These are phyloP conservation scores for Lichtheimia hyalospora DNA, from an alignment of 371 early-diverging fungal genomes.

Conservation along the genomic window DNA sequence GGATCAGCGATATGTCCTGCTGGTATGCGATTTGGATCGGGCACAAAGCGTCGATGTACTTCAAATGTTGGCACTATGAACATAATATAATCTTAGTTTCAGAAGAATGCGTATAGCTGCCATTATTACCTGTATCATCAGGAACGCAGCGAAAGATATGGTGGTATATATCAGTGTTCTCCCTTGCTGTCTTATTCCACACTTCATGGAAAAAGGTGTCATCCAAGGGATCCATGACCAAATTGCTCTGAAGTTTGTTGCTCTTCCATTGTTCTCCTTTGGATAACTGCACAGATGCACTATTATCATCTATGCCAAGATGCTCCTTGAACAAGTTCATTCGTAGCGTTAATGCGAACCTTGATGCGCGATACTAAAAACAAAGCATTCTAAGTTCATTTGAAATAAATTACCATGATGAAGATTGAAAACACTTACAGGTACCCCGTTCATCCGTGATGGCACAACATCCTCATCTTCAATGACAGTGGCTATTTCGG, in stretches of 20 bases:
- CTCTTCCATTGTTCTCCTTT: constrained; percentile 5
- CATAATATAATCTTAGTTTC: neutral
- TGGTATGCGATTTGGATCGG: constrained; percentile 44
- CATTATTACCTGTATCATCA: constrained; percentile 66
- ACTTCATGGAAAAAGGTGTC: constrained; percentile 56
- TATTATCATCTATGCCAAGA: constrained; percentile 57
- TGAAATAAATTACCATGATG: neutral
- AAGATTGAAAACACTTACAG: constrained; percentile 32
- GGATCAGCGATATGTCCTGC: constrained; percentile 60
- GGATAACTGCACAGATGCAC: neutral
- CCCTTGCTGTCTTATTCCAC: constrained; percentile 67
- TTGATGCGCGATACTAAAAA: constrained; percentile 60
- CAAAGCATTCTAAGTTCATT: neutral
- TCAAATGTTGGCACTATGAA: constrained; percentile 47
- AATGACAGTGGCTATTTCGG: constrained; percentile 84
- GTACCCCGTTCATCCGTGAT: constrained; percentile 71
- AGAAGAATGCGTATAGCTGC: neutral
- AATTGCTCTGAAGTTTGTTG: constrained; percentile 19
- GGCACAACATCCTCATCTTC: constrained; percentile 72
- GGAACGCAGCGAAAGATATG: constrained; percentile 84
- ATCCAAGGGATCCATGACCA: constrained; percentile 74
- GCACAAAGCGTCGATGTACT: constrained; percentile 57
- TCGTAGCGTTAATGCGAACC: constrained; percentile 72
- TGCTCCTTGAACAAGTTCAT: constrained; percentile 83
- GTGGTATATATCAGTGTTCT: constrained; percentile 71